A percentile compares a stretch with the other conserved stretches of the same genome.
phyloP scores from a whole-genome alignment of 1,139 yeast species.

The Pneumocystis murina region DNA sequence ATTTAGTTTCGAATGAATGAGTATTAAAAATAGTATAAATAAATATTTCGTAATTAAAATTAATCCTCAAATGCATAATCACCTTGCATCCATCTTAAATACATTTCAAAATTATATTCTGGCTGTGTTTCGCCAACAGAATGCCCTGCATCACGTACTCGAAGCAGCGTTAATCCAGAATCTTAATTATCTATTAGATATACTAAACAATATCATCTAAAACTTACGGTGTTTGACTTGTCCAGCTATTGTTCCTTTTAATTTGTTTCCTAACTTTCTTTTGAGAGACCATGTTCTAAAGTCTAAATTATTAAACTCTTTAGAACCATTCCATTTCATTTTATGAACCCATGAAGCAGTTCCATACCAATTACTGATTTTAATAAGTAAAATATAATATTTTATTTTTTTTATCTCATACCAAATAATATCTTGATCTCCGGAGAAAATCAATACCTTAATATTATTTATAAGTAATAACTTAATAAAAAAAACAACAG shows the following conservation, averaged over 20 bases:
- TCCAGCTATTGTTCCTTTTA: constrained; percentile 14
- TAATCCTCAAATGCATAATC: not conserved
- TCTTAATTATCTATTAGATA: not conserved
- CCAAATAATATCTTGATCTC: constrained; percentile 81
- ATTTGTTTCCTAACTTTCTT: constrained; percentile 13
- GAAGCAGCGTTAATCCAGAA: constrained; percentile 33
- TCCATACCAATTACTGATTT: constrained; percentile 55
- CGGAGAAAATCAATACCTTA: constrained; percentile 72
- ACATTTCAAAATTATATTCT: constrained; percentile 53
- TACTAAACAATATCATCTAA: constrained; percentile 29
- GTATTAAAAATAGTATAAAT: too few relatives aligned
- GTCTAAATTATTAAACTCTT: constrained; percentile 22
- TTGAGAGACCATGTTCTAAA: constrained; percentile 25
- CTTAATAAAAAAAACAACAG: constrained; percentile 34
- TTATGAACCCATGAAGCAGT: constrained; percentile 63
- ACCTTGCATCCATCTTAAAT: constrained; percentile 47
- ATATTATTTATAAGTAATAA: constrained; percentile 65
- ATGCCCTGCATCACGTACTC: constrained; percentile 54
- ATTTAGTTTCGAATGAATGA: too few relatives aligned
- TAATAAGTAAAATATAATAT: constrained; percentile 1
- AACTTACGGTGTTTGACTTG: constrained; percentile 41
- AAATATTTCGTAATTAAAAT: too few relatives aligned
- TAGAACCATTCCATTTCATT: constrained; percentile 42
- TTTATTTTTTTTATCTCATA: not conserved
- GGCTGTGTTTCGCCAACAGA: constrained; percentile 69